Evolutionary conservation across 2,329 filamentous ascomycete genomes (phyloP).

Genomic region (Elsinoe necatrix): DNA sequence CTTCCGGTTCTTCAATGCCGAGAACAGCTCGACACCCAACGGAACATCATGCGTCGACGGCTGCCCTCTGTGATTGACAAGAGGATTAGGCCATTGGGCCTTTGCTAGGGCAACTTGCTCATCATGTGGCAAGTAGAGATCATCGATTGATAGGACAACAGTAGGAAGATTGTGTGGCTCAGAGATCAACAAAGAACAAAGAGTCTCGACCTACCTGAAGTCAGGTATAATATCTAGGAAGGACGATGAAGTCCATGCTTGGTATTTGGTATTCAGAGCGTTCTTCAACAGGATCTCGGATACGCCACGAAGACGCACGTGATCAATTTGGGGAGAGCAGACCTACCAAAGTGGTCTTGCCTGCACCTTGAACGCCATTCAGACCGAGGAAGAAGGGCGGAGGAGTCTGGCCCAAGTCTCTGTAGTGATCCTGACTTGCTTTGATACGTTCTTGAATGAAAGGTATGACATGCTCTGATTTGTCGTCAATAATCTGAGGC

Average conservation of each 20-base stretch:
- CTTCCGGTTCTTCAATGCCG: constrained; percentile 43
- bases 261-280: background rate
- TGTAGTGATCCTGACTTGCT: constrained; percentile 38
- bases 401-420: constrained; percentile 28
- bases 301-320: background rate
- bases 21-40: constrained; percentile 56
- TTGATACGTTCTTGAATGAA: constrained; percentile 60
- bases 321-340: background rate
- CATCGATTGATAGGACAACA: constrained; percentile 74
- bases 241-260: background rate
- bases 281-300: background rate
- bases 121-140: constrained; percentile 72
- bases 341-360: constrained; percentile 76
- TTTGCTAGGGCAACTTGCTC: constrained; percentile 58
- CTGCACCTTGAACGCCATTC: constrained; percentile 84
- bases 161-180: constrained; percentile 53
- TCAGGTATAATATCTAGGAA: background rate
- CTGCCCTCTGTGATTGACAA: constrained; percentile 75
- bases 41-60: constrained; percentile 73
- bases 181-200: constrained; percentile 53
- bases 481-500: constrained; percentile 61
- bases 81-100: constrained; percentile 59
- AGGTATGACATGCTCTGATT: constrained; percentile 65
- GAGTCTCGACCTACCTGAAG: constrained; percentile 45
- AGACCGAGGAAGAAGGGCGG: constrained; percentile 77